A percentile compares a stretch with the other conserved stretches of the same genome.
These are phyloP conservation scores for Boletellus emodensis DNA, from an alignment of 768 basidiomycete species.

Conservation along the genomic window DNA sequence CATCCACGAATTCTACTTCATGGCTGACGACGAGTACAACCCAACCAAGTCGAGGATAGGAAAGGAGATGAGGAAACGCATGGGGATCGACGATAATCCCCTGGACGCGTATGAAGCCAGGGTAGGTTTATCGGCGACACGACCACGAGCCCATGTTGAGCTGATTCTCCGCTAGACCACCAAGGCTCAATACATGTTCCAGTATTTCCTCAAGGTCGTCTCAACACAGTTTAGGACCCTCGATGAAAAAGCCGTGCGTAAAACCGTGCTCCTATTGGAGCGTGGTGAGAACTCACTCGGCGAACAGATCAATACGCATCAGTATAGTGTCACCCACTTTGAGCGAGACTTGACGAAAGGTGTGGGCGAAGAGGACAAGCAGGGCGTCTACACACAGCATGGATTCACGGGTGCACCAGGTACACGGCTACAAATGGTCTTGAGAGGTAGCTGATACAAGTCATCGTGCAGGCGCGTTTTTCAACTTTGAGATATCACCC, in stretches of 20 bases:
- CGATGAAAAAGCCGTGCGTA: slow-evolving; percentile 60
- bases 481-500: slow-evolving; percentile 96
- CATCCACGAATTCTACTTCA: slow-evolving; percentile 76
- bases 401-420: slow-evolving; percentile 71
- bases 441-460: background rate
- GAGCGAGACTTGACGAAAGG: slow-evolving; percentile 84
- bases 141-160: slow-evolving; percentile 4
- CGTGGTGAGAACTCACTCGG: slow-evolving; percentile 4
- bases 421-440: slow-evolving; percentile 10
- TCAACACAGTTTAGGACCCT: slow-evolving; percentile 91
- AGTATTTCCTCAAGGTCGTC: slow-evolving; percentile 99
- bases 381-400: slow-evolving; percentile 72
- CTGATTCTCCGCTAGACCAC: slow-evolving; percentile 45
- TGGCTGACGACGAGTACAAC: slow-evolving; percentile 79
- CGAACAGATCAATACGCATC: slow-evolving; percentile 75
- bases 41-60: slow-evolving; percentile 59
- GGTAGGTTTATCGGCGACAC: slow-evolving; percentile 36
- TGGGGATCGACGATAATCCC: slow-evolving; percentile 75
- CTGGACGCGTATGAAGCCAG: slow-evolving; percentile 62
- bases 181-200: slow-evolving; percentile 91
- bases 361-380: slow-evolving; percentile 49
- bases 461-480: slow-evolving; percentile 60
- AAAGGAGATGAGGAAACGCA: slow-evolving; percentile 58
- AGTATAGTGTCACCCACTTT: slow-evolving; percentile 95
- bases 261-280: background rate